Evolutionary conservation across 2,329 filamentous ascomycete species (phyloP).

Genomic region (Calonectria naviculata): DNA sequence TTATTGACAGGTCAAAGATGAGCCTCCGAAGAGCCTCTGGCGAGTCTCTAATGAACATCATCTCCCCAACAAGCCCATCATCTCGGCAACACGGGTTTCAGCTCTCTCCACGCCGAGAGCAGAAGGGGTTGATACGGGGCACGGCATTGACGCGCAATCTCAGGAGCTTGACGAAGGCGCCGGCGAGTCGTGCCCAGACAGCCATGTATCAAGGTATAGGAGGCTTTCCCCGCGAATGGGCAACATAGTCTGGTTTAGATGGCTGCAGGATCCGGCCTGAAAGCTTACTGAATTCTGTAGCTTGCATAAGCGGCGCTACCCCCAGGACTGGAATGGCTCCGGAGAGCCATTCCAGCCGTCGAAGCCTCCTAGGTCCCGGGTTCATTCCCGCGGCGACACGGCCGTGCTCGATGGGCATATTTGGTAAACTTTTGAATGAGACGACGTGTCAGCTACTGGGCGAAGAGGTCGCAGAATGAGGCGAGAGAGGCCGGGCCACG

Average conservation of each 20-base stretch:
- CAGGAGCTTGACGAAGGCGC: slow-evolving; percentile 32
- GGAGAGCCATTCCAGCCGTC: slow-evolving; percentile 20
- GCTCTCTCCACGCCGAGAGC: slow-evolving; percentile 24
- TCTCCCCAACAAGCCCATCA: slow-evolving; percentile 31
- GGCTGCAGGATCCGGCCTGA: slow-evolving; percentile 32
- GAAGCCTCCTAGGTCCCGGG: slow-evolving; percentile 25
- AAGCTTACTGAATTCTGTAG: slow-evolving; percentile 37
- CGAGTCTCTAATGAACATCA: slow-evolving; percentile 31
- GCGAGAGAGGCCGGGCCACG: slow-evolving; percentile 26
- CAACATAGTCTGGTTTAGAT: slow-evolving; percentile 31
- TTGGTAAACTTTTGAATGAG: slow-evolving; percentile 20
- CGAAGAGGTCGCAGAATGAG: slow-evolving; percentile 29
- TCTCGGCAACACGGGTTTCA: slow-evolving; percentile 37
- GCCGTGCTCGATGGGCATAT: slow-evolving; percentile 15
- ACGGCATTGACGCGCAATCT: slow-evolving; percentile 30
- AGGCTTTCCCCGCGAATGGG: slow-evolving; percentile 35
- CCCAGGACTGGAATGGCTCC: slow-evolving; percentile 21
- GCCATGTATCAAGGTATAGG: slow-evolving; percentile 29
- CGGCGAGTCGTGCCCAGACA: slow-evolving; percentile 28
- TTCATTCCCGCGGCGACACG: slow-evolving; percentile 22
- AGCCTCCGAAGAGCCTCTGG: background rate
- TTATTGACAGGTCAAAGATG: slow-evolving; percentile 34
- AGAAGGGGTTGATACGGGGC: slow-evolving; percentile 8
- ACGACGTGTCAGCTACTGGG: slow-evolving; percentile 30
- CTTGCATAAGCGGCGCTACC: slow-evolving; percentile 45